These are phyloP conservation scores for Claviceps citrina DNA, from an alignment of 2,329 filamentous ascomycete genomes.

Conservation along the genomic window DNA sequence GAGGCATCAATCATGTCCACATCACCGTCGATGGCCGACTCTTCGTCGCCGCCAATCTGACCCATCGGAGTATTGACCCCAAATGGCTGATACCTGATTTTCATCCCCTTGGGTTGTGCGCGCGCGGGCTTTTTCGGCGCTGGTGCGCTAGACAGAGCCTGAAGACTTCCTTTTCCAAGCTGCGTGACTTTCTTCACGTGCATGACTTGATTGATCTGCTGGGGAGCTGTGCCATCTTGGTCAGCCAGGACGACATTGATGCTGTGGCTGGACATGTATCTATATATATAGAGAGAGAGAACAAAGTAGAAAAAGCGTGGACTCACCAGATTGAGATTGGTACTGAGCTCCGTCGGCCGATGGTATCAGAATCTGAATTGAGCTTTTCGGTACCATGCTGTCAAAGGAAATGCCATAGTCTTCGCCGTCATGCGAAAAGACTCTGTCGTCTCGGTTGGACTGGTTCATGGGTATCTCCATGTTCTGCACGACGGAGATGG, in stretches of 20 bases:
- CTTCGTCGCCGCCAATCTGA: constrained; percentile 25
- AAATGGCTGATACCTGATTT: constrained; percentile 51
- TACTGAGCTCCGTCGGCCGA: constrained; percentile 39
- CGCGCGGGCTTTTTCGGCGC: constrained; percentile 37
- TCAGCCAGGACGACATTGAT: constrained; percentile 3
- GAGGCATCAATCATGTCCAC: constrained; percentile 29
- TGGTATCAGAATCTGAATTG: constrained; percentile 47
- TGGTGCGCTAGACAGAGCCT: constrained; percentile 20
- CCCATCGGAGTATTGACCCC: constrained; percentile 30
- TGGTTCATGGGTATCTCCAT: constrained; percentile 45
- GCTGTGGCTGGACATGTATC: no score
- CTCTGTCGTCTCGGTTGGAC: constrained; percentile 32
- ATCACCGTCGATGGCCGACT: constrained; percentile 28
- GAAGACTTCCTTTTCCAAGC: constrained; percentile 25
- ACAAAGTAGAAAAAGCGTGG: neutral
- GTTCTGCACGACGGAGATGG: constrained; percentile 51
- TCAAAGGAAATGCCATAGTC: constrained; percentile 47
- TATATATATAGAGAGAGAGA: no score
- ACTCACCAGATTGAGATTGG: constrained; percentile 33
- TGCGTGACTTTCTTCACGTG: constrained; percentile 49
- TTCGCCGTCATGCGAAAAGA: constrained; percentile 48
- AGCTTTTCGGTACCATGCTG: constrained; percentile 30
- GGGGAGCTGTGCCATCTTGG: constrained; percentile 13
- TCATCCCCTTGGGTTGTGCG: constrained; percentile 51
- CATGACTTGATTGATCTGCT: constrained; percentile 41